Evolutionary conservation across 78 protist genomes (phyloP), one percentile per base, ranked within the genome.

Genomic region (Dictyostelium citrinum): DNA sequence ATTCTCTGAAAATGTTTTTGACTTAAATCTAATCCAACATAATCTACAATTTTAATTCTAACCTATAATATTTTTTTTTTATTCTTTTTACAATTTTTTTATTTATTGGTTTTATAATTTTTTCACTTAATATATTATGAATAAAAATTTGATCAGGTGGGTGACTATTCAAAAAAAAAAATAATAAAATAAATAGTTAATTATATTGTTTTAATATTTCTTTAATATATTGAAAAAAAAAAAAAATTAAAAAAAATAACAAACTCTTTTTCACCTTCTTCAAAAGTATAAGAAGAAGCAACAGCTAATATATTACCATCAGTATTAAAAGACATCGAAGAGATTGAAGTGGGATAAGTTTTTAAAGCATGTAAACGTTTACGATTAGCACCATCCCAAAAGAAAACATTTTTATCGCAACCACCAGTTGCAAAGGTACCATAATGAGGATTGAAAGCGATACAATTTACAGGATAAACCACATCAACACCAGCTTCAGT

Each of bases 341-440:
- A 88, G 0, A 97, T 86, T 31, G 96, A 81, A 12, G 98, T 85
- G 12, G 95, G 96, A 31, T 95, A 97, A 31, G 35, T 22, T 60
- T 60, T 85, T 12, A 90, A 49, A 82, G 83, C 95, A 33, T 77
- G 84, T 67, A 95, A 70, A 61, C 95, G 92, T 95, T 96, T 97
- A 82, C 93, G 86, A 91, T 93, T 88, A 20, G 27, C 83, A 51
- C 95, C 96, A 80, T 98, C 98, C 99, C 99, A 98, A 22, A 95
- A 82, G 60, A 84, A 88, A 55, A 98, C 99, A 45, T 78, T 64
- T 33, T 97, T 98, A 68, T 98, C 99, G 81, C 98, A 94, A 3
- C 99, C 99, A 49, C 99, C 99, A n/a, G 99, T 97, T 20, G 99
- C 99, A 74, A 98, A 97, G 14, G 98, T 98, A 14, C 98, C 98